A percentile compares a stretch with the other conserved stretches of the same genome.
phyloP scores from a whole-genome alignment of 371 early-diverging fungal species.

The Lichtheimia ornata region DNA sequence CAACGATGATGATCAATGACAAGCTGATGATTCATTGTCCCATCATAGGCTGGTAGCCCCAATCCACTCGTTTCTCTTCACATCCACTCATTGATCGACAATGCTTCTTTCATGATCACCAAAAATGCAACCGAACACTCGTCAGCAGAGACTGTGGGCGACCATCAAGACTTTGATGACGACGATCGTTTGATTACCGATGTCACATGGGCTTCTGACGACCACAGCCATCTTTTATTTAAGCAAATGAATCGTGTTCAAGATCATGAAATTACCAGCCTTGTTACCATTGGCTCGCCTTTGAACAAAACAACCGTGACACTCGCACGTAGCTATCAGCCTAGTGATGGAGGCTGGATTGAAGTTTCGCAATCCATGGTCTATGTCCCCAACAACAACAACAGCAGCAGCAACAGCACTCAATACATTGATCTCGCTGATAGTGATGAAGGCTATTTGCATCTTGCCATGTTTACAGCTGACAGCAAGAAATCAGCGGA shows the following conservation, averaged over 20 bases:
- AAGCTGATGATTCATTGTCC: not conserved
- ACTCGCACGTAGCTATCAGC: constrained; percentile 59
- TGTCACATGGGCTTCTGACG: constrained; percentile 77
- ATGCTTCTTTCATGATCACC: constrained; percentile 37
- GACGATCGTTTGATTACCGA: constrained; percentile 81
- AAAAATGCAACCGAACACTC: constrained; percentile 23
- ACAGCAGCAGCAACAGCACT: constrained; percentile 32
- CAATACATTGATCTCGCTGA: constrained; percentile 84
- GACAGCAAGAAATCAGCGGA: constrained; percentile 47
- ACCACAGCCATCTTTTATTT: constrained; percentile 70
- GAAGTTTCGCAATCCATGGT: constrained; percentile 57
- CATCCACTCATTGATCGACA: constrained; percentile 48
- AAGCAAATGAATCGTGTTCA: constrained; percentile 90
- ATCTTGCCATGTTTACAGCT: constrained; percentile 75
- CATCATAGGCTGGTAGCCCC: constrained; percentile 69
- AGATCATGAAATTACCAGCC: constrained; percentile 69
- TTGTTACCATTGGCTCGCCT: constrained; percentile 38
- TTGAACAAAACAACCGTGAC: constrained; percentile 25
- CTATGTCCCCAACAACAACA: constrained; percentile 36
- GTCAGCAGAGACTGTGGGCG: constrained; percentile 11
- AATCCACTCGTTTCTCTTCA: constrained; percentile 85
- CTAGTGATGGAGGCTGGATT: constrained; percentile 74
- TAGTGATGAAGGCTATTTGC: constrained; percentile 73
- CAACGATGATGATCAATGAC: too few relatives aligned
- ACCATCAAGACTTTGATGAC: constrained; percentile 48